A percentile compares a stretch with the other conserved stretches of the same genome.
phyloP scores from a whole-genome alignment of 805 yeast species.

The Candida wancherniae region DNA sequence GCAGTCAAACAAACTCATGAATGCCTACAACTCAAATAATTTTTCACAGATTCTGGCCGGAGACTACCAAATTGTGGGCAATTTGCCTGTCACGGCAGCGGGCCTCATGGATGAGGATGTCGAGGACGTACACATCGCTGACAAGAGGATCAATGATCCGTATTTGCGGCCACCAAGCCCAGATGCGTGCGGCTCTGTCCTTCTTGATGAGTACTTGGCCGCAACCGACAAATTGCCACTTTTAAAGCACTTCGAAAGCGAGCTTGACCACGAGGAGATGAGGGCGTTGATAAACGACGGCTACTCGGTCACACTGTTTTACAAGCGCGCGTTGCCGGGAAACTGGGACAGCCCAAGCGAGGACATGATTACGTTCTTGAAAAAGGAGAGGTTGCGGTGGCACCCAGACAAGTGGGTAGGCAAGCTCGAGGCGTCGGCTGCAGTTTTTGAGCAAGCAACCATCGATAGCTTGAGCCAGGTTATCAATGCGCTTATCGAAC shows the following conservation, averaged over 20 bases:
- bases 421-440: slow-evolving; percentile 17
- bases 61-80: slow-evolving; percentile 27
- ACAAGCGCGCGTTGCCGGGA: slow-evolving; percentile 16
- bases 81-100: slow-evolving; percentile 27
- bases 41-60: slow-evolving; percentile 4
- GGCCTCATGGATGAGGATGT: slow-evolving; percentile 33
- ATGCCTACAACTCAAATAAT: slow-evolving; percentile 24
- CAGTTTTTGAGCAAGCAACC: slow-evolving; percentile 24
- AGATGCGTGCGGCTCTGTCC: no score
- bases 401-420: slow-evolving; percentile 63
- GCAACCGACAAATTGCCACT: slow-evolving; percentile 14
- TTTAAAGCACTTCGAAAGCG: slow-evolving; percentile 9
- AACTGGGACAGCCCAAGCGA: no score
- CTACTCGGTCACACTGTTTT: slow-evolving; percentile 24
- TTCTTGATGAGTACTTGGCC: slow-evolving; percentile 14
- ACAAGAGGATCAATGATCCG: slow-evolving; percentile 34
- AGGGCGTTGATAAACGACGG: slow-evolving; percentile 18
- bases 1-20: slow-evolving; percentile 5
- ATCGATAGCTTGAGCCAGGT: slow-evolving; percentile 28
- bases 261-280: slow-evolving; percentile 10
- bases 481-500: slow-evolving; percentile 21
- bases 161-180: slow-evolving; percentile 18
- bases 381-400: slow-evolving; percentile 57
- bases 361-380: slow-evolving; percentile 23
- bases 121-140: slow-evolving; percentile 31